Evolutionary conservation across 805 yeast genomes (phyloP), one percentile per base, ranked within the genome.

Genomic region (Hanseniaspora meyeri): DNA sequence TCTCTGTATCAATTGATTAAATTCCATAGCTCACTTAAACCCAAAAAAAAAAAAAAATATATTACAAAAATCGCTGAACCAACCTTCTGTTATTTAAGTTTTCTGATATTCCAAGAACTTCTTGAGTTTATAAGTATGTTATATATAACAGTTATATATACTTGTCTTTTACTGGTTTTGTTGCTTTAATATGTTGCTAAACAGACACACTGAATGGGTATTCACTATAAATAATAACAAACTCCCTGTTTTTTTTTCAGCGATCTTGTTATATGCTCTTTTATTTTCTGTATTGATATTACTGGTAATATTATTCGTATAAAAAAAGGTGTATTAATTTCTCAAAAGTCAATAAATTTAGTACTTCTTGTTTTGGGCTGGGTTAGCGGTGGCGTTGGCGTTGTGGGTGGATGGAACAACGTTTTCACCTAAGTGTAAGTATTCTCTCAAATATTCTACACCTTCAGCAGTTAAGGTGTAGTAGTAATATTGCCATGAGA

Each of bases 401-500:
- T 85, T 89, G 83, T 91, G 87, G 74, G 99, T 93, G 77, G 86
- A 83, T 74, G 99, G 99, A 77, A 89, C 91, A 76, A 93, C 85
- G 79, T 89, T 95, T 77, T 87, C 95, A 79, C 98, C 98, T 71
- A 93, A 83, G 85, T 90, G 89, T 77, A 93, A 85, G 87, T 89
- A 93, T 75, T 87, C 89, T 81, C 97, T 87, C 74, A 93, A 85
- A 86, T 80, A 93, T 74, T 89, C 96, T 66, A 93, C 91, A 85
- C 99, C 99, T 79, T 87, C 96, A 74, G 93, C 97, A 74, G 97
- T 93, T 75, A 93, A 86, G 82, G 98, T 88, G 95, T 93, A 93
- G 95, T 93, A 93, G 82, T 93, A 93, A 84, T 88, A 88, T 84
- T 90, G 97, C 99, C 99, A 93, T 72, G 97, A 91, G 85, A 91